Evolutionary conservation across 2,329 filamentous ascomycete species (phyloP).

Genomic region (Colletotrichum chrysophilum): DNA sequence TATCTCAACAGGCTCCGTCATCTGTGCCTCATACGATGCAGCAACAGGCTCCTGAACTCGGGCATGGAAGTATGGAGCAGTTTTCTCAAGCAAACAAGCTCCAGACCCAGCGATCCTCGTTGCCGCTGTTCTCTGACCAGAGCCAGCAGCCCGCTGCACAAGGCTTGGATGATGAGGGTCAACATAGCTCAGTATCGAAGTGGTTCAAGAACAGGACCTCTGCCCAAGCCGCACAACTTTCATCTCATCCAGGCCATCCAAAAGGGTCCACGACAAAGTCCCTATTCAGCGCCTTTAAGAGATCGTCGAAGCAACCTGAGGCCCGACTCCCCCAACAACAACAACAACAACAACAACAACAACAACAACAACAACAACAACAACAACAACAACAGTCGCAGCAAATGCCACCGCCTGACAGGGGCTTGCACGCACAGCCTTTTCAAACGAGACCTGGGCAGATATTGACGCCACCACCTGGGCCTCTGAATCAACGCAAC

Average conservation of each 20-base stretch:
- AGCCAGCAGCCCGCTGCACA: not conserved
- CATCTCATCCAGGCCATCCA: slow-evolving; percentile 16
- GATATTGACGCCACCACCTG: not conserved
- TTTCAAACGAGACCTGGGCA: not conserved
- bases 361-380: not conserved
- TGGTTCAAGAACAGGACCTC: slow-evolving; percentile 21
- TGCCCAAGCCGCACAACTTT: not conserved
- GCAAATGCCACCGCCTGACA: not conserved
- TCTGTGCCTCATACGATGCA: not conserved
- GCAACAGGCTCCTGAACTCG: not conserved
- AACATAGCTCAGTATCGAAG: slow-evolving; percentile 7
- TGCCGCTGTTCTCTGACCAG: not conserved
- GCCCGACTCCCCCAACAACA: slow-evolving; percentile 10
- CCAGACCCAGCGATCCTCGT: not conserved
- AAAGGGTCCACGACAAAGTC: slow-evolving; percentile 28
- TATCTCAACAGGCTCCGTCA: not conserved
- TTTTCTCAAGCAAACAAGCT: not conserved
- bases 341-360: not conserved
- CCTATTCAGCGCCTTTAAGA: slow-evolving; percentile 29
- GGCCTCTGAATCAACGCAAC: not conserved
- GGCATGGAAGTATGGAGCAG: not conserved
- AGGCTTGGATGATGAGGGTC: not conserved
- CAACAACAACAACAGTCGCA: slow-evolving; percentile 12
- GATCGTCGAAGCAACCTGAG: slow-evolving; percentile 28
- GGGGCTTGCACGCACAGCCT: not conserved